Evolutionary conservation across 1,284 basidiomycete species (phyloP).

Genomic region (Stereum hirsutum): DNA sequence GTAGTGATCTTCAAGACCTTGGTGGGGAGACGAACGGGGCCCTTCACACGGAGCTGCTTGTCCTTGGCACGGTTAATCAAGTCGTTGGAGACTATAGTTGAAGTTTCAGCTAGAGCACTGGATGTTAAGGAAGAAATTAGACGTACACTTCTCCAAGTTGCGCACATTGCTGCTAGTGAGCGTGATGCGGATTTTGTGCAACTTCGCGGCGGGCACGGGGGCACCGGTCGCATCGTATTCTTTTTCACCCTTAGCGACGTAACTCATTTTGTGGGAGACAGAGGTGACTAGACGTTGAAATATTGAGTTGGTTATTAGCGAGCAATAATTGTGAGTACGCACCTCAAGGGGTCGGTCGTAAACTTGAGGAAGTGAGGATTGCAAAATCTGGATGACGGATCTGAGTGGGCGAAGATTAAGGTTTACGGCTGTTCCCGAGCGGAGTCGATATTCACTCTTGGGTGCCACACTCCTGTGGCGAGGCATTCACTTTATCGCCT

Average conservation of each 20-base stretch:
- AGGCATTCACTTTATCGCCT: not conserved
- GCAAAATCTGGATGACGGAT: slow-evolving; percentile 19
- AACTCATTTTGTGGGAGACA: slow-evolving; percentile 93
- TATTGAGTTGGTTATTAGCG: slow-evolving; percentile 4
- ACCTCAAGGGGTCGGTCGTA: no score
- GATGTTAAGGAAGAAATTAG: not conserved
- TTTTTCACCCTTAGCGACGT: slow-evolving; percentile 99
- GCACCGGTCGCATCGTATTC: slow-evolving; percentile 93
- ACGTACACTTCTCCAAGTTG: slow-evolving; percentile 96
- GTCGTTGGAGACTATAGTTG: slow-evolving; percentile 82
- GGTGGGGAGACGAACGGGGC: slow-evolving; percentile 97
- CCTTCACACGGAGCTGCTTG: slow-evolving; percentile 99
- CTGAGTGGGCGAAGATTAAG: not conserved
- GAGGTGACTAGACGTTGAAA: slow-evolving; percentile 50
- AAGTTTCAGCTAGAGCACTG: not conserved
- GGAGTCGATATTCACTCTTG: not conserved
- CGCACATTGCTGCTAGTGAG: slow-evolving; percentile 96
- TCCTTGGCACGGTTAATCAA: slow-evolving; percentile 99
- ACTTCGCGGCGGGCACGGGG: slow-evolving; percentile 78
- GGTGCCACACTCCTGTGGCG: not conserved
- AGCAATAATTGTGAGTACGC: not conserved
- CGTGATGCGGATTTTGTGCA: slow-evolving; percentile 99
- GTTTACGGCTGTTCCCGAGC: slow-evolving; percentile 8
- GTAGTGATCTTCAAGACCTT: slow-evolving; percentile 99
- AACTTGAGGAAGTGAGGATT: no score